phyloP scores from a whole-genome alignment of 495 filamentous ascomycete species.

The Neurospora africana region DNA sequence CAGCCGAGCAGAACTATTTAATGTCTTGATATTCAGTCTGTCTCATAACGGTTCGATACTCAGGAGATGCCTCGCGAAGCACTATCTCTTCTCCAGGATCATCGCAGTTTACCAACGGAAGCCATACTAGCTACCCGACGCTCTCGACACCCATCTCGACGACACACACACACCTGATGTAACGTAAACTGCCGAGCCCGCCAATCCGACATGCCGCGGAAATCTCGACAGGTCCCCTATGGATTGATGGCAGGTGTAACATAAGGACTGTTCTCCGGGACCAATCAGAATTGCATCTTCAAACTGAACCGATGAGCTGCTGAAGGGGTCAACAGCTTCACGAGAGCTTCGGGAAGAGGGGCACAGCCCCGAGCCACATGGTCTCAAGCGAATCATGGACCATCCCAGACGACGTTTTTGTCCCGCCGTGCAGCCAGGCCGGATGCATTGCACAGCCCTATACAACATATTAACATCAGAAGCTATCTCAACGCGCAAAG shows the following conservation, averaged over 20 bases:
- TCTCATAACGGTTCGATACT: background rate
- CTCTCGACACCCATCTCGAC: background rate
- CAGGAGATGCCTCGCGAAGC: background rate
- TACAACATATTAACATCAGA: background rate
- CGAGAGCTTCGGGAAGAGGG: background rate
- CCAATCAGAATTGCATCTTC: background rate
- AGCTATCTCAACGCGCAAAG: background rate
- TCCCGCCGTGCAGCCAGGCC: background rate
- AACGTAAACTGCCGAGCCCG: background rate
- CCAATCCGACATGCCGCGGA: background rate
- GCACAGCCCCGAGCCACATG: background rate
- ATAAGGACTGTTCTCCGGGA: background rate
- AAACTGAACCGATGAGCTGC: background rate
- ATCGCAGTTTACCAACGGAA: background rate
- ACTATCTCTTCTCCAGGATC: background rate
- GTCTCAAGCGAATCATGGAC: background rate
- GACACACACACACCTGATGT: background rate
- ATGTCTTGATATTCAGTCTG: background rate
- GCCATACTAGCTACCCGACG: background rate
- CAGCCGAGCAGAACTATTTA: background rate
- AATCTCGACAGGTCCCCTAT: background rate
- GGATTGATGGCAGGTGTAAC: background rate
- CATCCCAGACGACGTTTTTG: background rate
- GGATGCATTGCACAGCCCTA: background rate
- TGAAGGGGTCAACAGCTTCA: background rate